Evolutionary conservation across 2,329 filamentous ascomycete genomes (phyloP).

Genomic region (Microdochium paspali): DNA sequence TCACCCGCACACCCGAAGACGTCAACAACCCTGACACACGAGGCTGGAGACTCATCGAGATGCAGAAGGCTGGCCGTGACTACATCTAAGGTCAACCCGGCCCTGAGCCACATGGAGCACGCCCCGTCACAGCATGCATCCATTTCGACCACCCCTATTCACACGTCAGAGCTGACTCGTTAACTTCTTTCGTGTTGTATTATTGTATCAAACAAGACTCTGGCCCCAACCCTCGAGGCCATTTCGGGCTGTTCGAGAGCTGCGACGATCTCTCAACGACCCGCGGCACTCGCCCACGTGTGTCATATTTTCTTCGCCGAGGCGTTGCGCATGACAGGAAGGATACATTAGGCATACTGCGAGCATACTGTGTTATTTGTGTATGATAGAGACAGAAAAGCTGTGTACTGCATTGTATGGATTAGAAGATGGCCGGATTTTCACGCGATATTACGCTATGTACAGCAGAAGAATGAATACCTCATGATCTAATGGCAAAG

Average conservation of each 20-base stretch:
- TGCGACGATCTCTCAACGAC: background rate
- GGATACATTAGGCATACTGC: background rate
- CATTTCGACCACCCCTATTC: background rate
- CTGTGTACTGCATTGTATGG: background rate
- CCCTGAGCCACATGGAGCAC: background rate
- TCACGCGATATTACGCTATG: background rate
- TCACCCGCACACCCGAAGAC: slow-evolving; percentile 88
- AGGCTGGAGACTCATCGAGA: slow-evolving; percentile 94
- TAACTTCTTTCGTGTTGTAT: background rate
- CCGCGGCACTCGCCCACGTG: background rate
- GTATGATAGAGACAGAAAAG: background rate
- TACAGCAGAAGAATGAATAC: background rate
- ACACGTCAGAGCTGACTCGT: background rate
- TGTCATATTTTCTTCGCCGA: background rate
- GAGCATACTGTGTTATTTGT: background rate
- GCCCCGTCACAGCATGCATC: background rate
- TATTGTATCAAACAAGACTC: background rate
- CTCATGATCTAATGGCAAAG: no score
- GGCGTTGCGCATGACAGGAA: background rate
- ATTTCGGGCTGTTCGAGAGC: background rate
- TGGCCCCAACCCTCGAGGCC: background rate
- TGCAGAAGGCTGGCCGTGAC: slow-evolving; percentile 96
- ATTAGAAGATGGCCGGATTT: background rate
- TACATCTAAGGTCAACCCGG: slow-evolving; percentile 42
- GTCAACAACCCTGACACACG: slow-evolving; percentile 94